phyloP scores from a whole-genome alignment of 2,329 filamentous ascomycete species.

The Fusarium avenaceum region DNA sequence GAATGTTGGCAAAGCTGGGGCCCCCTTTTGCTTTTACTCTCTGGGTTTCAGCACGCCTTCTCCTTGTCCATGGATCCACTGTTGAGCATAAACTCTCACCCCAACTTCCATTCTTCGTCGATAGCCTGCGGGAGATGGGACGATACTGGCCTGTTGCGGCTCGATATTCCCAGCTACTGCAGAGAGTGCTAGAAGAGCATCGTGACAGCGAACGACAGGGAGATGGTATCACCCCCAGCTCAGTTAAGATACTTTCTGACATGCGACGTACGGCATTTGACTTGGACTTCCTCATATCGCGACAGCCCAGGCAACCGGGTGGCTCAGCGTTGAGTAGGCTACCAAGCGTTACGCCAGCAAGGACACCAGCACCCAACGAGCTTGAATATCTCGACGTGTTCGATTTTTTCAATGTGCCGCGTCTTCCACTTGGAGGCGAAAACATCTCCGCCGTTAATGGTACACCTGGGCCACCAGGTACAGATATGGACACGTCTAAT shows the following conservation, averaged over 20 bases:
- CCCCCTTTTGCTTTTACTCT: conserved; percentile 93
- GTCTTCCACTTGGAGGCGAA: conserved; percentile 69
- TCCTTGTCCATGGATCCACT: conserved; percentile 91
- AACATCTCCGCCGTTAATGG: conserved; percentile 43
- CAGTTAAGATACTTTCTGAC: conserved; percentile 87
- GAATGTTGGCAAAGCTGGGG: conserved; percentile 82
- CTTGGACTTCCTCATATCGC: conserved; percentile 88
- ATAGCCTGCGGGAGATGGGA: conserved; percentile 84
- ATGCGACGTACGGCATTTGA: conserved; percentile 94
- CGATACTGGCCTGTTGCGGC: conserved; percentile 87
- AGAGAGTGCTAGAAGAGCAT: conserved; percentile 88
- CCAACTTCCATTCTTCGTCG: conserved; percentile 85
- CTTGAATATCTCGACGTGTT: conserved; percentile 94
- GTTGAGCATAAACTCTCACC: conserved; percentile 86
- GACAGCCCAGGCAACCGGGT: conserved; percentile 74
- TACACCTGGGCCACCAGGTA: conserved; percentile 38
- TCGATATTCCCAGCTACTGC: conserved; percentile 83
- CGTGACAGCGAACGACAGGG: conserved; percentile 81
- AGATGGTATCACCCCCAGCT: conserved; percentile 82
- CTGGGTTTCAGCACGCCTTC: conserved; percentile 89
- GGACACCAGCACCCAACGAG: conserved; percentile 82
- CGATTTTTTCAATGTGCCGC: conserved; percentile 92
- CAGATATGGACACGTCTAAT: conserved; percentile 50
- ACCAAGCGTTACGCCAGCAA: conserved; percentile 70
- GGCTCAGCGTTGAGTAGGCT: conserved; percentile 58